These are phyloP conservation scores for Saturnispora gosingensis DNA, from an alignment of 805 yeast genomes.

Conservation along the genomic window DNA sequence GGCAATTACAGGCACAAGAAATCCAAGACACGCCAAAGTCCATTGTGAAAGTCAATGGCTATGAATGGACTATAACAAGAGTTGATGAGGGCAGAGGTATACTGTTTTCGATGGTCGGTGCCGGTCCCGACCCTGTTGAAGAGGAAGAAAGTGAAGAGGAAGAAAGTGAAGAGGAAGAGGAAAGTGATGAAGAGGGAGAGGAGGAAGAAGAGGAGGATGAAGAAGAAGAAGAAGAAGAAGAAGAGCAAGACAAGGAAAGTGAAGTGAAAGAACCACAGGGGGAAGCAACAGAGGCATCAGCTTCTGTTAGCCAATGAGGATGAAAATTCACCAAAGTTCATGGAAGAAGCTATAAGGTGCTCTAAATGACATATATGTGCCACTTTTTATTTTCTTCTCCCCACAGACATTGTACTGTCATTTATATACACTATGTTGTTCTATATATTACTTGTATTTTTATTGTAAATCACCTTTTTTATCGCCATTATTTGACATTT, in stretches of 20 bases:
- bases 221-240: not conserved
- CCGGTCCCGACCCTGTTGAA: not conserved
- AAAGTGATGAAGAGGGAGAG: not conserved
- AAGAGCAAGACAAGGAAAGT: not conserved
- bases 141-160: not conserved
- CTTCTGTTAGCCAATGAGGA: not conserved
- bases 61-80: not conserved
- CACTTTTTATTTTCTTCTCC: not conserved
- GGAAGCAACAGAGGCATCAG: not conserved
- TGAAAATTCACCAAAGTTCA: not conserved
- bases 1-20: not conserved
- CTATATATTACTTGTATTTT: not conserved
- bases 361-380: not conserved
- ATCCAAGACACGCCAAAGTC: not conserved
- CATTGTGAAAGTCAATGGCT: not conserved
- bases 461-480: not conserved
- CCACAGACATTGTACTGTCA: not conserved
- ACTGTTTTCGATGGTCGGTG: constrained; percentile 1
- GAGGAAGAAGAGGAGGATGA: not conserved
- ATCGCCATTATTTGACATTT: not conserved
- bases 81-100: constrained; percentile 2
- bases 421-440: not conserved
- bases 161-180: not conserved
- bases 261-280: not conserved
- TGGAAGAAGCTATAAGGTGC: not conserved